Conservation (phyloP, 306 rosid species). For the Trifolium repens region DNA sequence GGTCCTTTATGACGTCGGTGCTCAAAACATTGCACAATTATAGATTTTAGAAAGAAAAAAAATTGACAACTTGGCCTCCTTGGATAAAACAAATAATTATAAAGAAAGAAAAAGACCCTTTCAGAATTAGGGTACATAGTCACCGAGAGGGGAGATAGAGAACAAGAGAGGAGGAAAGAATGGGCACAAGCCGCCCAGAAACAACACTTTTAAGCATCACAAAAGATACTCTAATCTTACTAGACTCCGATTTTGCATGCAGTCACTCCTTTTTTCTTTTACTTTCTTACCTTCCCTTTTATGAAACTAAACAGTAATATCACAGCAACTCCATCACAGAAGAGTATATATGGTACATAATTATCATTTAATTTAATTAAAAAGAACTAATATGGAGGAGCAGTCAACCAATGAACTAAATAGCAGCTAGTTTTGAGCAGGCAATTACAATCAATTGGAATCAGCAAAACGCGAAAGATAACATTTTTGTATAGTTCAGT, state of each 20-base stretch:
- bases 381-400: not conserved
- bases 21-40: not conserved
- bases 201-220: not conserved
- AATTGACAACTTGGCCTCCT: not conserved
- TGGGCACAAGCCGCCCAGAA: not conserved
- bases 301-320: slow-evolving; percentile 2
- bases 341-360: slow-evolving; percentile 9
- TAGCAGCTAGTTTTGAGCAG: not conserved
- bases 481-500: slow-evolving; percentile 2
- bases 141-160: not conserved
- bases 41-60: not conserved
- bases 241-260: not conserved
- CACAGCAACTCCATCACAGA: not conserved
- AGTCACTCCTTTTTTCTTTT: not conserved
- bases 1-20: not conserved
- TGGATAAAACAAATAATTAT: not conserved
- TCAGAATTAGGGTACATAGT: not conserved
- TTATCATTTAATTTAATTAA: not conserved
- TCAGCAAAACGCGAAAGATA: slow-evolving; percentile 7
- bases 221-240: not conserved
- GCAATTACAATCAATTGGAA: slow-evolving; percentile 33
- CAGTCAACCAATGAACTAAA: slow-evolving; percentile 6
- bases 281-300: slow-evolving; percentile 4
- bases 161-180: not conserved
- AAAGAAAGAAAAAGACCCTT: slow-evolving; percentile 1